Evolutionary conservation across 352 stramenopile genomes (phyloP), one percentile per base, ranked within the genome.

Genomic region (Phytopythium kandeliae): DNA sequence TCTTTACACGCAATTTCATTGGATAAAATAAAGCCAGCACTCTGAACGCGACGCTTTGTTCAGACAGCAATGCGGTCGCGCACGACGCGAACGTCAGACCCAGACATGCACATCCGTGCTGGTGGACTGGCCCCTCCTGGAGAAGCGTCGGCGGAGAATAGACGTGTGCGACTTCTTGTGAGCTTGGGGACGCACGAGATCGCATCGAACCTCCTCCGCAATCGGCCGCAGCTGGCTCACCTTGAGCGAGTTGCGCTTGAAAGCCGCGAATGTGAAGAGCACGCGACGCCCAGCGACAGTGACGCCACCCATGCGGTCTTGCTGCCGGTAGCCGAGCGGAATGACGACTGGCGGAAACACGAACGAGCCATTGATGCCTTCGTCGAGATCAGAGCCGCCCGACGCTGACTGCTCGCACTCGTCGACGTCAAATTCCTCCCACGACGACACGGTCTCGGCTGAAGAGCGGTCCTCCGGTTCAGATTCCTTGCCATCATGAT

Each of bases 181-280:
- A 11, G 31, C 30, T n/a, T 40, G 4, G 10, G 17, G 5, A 10
- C 24, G 24, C 16, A 31, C 45, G 0, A 31, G 1, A n/a, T 41
- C 45, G 11, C 24, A 8, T 36, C 11, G 12, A 3, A 4, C 2
- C 47, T 57, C n/a, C 52, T 84, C 73, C 0, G 59, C 54, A 38
- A 87, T 64, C 0, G 47, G 37, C 28, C 69, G 62, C 24, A 85
- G 65, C 15, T 71, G 62, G 16, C 60, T 49, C 17, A 67, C 24
- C 53, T 72, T 56, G 53, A 73, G 66, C 45, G 73, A 60, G 46
- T 72, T 68, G 19, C 76, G 71, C 55, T 84, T 84, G 56, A 84
- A 87, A 0, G 60, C 74, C 12, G 63, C 62, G 42, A 70, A 73
- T n/a, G 73, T 87, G 51, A 82, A 87, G 0, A 84, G 47, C 43